phyloP scores from a whole-genome alignment of 225 moss, liverwort and hornwort species.

The Polytrichum commune region DNA sequence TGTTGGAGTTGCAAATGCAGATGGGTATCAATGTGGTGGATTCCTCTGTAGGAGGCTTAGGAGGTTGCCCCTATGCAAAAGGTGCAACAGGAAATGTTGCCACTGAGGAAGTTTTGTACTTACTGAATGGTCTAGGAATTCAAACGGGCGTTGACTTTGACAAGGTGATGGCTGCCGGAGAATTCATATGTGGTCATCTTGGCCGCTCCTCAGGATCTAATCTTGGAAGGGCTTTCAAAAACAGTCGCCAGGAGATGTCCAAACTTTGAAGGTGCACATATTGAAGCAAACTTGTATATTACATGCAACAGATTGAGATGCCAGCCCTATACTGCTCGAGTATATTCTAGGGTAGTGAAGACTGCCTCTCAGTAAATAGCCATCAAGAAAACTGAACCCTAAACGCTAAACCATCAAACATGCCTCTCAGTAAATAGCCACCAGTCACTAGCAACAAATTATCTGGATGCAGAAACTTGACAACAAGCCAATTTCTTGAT shows the following conservation, averaged over 20 bases:
- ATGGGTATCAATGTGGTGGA: slow-evolving; percentile 93
- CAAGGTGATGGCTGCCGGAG: slow-evolving; percentile 67
- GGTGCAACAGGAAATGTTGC: slow-evolving; percentile 96
- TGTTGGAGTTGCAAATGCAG: slow-evolving; percentile 34
- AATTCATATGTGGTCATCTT: slow-evolving; percentile 75
- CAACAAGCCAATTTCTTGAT: too few relatives aligned
- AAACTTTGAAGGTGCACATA: slow-evolving; percentile 24
- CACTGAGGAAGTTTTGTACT: slow-evolving; percentile 90
- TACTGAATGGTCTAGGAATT: slow-evolving; percentile 80
- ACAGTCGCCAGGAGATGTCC: slow-evolving; percentile 25
- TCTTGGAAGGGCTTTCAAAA: slow-evolving; percentile 48
- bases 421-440: too few relatives aligned
- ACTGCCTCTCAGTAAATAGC: too few relatives aligned
- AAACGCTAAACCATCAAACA: too few relatives aligned
- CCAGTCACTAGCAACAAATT: too few relatives aligned
- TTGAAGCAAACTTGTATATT: too few relatives aligned
- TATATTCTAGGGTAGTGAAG: too few relatives aligned
- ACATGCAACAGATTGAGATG: too few relatives aligned
- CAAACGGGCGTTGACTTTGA: slow-evolving; percentile 68
- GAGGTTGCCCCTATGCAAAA: slow-evolving; percentile 92
- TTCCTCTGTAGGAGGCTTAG: slow-evolving; percentile 88
- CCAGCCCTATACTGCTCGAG: too few relatives aligned
- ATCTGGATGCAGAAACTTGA: too few relatives aligned
- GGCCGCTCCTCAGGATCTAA: slow-evolving; percentile 70
- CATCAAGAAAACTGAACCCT: too few relatives aligned